A percentile compares a stretch with the other conserved stretches of the same genome.
Evolutionary conservation across 352 stramenopile species (phyloP).

Genomic region (Albugo laibachii): DNA sequence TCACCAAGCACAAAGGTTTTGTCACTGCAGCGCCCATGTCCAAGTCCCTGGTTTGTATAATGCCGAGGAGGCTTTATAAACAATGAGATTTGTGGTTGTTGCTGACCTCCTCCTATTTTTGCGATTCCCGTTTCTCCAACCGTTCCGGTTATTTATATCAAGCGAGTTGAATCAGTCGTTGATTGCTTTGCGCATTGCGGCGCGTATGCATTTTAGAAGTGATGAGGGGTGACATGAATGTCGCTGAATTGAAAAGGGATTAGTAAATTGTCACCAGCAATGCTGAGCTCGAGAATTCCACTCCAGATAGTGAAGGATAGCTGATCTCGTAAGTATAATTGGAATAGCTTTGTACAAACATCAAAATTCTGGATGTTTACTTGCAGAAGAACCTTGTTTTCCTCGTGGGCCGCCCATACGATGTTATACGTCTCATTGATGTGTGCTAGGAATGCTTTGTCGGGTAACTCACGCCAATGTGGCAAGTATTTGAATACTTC

Average conservation of each 20-base stretch:
- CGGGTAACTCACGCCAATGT: not conserved
- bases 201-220: too few relatives aligned
- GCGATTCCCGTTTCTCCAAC: too few relatives aligned
- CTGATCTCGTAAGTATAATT: slow-evolving; percentile 36
- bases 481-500: too few relatives aligned
- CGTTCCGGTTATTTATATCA: too few relatives aligned
- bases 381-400: slow-evolving; percentile 38
- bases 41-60: not conserved
- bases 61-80: too few relatives aligned
- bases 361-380: slow-evolving; percentile 35
- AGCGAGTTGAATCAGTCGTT: too few relatives aligned
- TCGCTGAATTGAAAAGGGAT: slow-evolving; percentile 47
- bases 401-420: slow-evolving; percentile 31
- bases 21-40: slow-evolving; percentile 32
- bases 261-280: slow-evolving; percentile 37
- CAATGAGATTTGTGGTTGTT: too few relatives aligned
- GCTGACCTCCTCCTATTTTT: too few relatives aligned
- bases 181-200: too few relatives aligned
- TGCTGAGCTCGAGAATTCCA: slow-evolving; percentile 30
- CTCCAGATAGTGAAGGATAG: slow-evolving; percentile 46
- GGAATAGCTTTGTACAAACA: slow-evolving; percentile 36
- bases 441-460: slow-evolving; percentile 20
- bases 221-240: slow-evolving; percentile 37
- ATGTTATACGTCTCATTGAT: slow-evolving; percentile 29
- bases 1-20: slow-evolving; percentile 25